phyloP scores from a whole-genome alignment of 75 land plant genomes.

The Selaginella moellendorffii region DNA sequence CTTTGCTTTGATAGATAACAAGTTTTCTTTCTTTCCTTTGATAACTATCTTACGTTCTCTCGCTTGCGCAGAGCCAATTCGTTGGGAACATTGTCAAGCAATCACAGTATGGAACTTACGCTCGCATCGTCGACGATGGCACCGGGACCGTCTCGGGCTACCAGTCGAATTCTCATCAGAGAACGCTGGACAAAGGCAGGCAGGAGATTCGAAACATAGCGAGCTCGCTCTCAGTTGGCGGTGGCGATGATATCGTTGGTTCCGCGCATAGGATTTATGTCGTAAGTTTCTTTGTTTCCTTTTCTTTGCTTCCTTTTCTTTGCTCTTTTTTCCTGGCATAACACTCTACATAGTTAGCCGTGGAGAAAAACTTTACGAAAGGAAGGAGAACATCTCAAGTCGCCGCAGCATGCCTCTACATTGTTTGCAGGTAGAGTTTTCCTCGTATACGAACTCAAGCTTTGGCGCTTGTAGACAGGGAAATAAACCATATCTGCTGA shows the following conservation, averaged over 20 bases:
- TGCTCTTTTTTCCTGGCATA: background rate
- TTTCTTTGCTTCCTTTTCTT: background rate
- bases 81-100: background rate
- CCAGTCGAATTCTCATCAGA: background rate
- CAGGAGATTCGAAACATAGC: background rate
- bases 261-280: conserved; percentile 4
- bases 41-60: background rate
- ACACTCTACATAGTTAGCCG: conserved; percentile 1
- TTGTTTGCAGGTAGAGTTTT: background rate
- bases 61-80: background rate
- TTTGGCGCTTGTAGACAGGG: background rate
- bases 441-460: background rate
- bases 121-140: background rate
- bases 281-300: too few relatives aligned
- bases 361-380: conserved; percentile 8
- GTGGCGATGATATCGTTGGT: conserved; percentile 1
- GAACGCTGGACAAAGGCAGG: background rate
- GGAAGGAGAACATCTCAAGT: conserved; percentile 6
- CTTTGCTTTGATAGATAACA: background rate
- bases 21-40: background rate
- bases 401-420: conserved; percentile 1
- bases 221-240: background rate
- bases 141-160: background rate
- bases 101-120: background rate
- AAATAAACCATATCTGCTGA: background rate